A percentile compares a stretch with the other conserved stretches of the same genome.
Evolutionary conservation across 140 eudicot species (phyloP).

Genomic region (Bidens hawaiensis): DNA sequence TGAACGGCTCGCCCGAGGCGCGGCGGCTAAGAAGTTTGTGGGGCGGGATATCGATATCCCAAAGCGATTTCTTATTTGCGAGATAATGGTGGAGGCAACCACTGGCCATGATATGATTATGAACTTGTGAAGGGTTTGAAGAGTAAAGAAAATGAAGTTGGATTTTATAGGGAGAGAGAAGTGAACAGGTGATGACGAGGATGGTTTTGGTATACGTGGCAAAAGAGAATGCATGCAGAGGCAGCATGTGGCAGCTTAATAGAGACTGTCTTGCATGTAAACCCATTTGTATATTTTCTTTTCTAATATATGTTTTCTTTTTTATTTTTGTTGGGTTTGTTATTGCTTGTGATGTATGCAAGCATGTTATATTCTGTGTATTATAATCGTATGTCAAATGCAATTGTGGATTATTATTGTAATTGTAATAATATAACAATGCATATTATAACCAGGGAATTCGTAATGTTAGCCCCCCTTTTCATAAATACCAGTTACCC

Average conservation of each 20-base stretch:
- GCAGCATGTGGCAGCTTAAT: constrained; percentile 42
- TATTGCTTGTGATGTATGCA: constrained; percentile 27
- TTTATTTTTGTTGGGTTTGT: constrained; percentile 20
- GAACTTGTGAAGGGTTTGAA: background rate
- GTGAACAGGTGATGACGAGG: constrained; percentile 29
- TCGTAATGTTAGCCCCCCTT: too few species aligned
- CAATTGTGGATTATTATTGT: too few species aligned
- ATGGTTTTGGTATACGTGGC: constrained; percentile 47
- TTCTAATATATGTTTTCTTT: background rate
- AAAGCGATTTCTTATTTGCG: constrained; percentile 24
- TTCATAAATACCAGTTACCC: too few species aligned
- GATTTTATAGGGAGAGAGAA: constrained; percentile 13
- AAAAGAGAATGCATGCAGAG: constrained; percentile 40
- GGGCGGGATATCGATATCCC: constrained; percentile 45
- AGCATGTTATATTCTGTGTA: constrained; percentile 2
- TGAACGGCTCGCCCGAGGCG: constrained; percentile 9
- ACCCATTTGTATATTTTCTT: background rate
- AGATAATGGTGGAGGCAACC: constrained; percentile 28
- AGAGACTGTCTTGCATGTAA: constrained; percentile 40
- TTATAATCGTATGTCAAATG: too few species aligned
- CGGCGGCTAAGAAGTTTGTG: constrained; percentile 45
- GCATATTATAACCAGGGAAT: too few species aligned
- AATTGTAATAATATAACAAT: too few species aligned
- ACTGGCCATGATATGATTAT: constrained; percentile 36
- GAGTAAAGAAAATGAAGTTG: background rate